Percentiles rank a stretch among this genome's conserved stretches.
Conservation (phyloP, 208 protist species). For the Acanthamoeba rhysodes region DNA sequence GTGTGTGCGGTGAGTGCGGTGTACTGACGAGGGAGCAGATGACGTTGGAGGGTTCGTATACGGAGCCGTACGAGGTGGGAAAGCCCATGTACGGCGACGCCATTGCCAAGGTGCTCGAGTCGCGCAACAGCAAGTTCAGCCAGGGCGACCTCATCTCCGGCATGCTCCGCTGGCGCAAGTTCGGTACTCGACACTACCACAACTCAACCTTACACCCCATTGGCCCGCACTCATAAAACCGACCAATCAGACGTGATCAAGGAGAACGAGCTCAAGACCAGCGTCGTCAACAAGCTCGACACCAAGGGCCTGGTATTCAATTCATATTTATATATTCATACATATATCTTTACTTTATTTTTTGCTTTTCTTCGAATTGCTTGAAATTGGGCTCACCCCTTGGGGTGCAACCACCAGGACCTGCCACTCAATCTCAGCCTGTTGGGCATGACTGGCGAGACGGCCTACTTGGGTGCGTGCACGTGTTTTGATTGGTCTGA, state of each 20-base stretch:
- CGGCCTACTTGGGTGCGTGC: slow-evolving; percentile 13
- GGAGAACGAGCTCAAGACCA: slow-evolving; percentile 24
- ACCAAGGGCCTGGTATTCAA: neutral
- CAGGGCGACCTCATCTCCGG: slow-evolving; percentile 32
- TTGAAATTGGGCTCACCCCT: too few relatives aligned
- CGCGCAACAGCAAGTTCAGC: slow-evolving; percentile 17
- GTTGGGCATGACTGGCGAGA: slow-evolving; percentile 65
- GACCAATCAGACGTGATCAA: slow-evolving; percentile 11
- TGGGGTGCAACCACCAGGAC: neutral
- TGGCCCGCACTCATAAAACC: neutral
- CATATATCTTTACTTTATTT: neutral
- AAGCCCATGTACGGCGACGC: slow-evolving; percentile 60
- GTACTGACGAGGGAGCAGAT: neutral
- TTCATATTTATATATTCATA: neutral
- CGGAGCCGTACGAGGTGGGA: slow-evolving; percentile 8
- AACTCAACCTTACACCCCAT: neutral
- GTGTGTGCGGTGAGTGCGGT: neutral
- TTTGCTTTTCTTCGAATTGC: neutral
- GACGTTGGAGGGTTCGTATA: slow-evolving; percentile 43
- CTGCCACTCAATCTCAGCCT: slow-evolving; percentile 46
- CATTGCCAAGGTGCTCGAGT: slow-evolving; percentile 33
- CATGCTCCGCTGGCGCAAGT: slow-evolving; percentile 59
- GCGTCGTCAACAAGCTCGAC: slow-evolving; percentile 48
- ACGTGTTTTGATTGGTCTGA: too few relatives aligned
- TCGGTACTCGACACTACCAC: neutral